phyloP scores from a whole-genome alignment of 2,329 filamentous ascomycete genomes.

The Fusarium paranaense region DNA sequence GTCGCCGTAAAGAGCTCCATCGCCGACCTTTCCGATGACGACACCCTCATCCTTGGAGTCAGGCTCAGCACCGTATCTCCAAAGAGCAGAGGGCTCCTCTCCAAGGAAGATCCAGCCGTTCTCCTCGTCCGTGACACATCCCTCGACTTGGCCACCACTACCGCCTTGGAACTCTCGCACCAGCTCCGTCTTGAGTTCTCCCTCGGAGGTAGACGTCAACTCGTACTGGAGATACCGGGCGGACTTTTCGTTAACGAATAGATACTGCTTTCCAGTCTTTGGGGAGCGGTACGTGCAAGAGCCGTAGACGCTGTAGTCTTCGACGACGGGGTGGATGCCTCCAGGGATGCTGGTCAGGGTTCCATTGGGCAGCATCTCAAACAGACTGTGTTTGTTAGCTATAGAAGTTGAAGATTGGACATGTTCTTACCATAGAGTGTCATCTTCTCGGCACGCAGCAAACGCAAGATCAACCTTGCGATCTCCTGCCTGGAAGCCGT shows the following conservation, averaged over 20 bases:
- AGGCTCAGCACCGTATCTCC: slow-evolving; percentile 65
- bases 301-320: slow-evolving; percentile 62
- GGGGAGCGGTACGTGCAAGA: slow-evolving; percentile 64
- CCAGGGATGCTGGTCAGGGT: slow-evolving; percentile 56
- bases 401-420: fast-evolving
- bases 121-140: slow-evolving; percentile 64
- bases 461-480: slow-evolving; percentile 60
- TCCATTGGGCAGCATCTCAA: slow-evolving; percentile 61
- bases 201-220: slow-evolving; percentile 54
- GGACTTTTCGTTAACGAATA: slow-evolving; percentile 67
- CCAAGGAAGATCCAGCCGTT: slow-evolving; percentile 64
- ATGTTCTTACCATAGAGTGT: slow-evolving; percentile 61
- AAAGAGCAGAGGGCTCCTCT: slow-evolving; percentile 64
- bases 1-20: slow-evolving; percentile 61
- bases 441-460: slow-evolving; percentile 62
- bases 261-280: slow-evolving; percentile 60
- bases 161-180: slow-evolving; percentile 64
- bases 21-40: slow-evolving; percentile 56
- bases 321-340: slow-evolving; percentile 58
- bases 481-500: slow-evolving; percentile 57
- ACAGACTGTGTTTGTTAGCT: slow-evolving; percentile 52
- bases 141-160: slow-evolving; percentile 65
- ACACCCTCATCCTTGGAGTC: slow-evolving; percentile 50
- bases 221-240: slow-evolving; percentile 67
- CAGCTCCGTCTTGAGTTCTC: slow-evolving; percentile 57